A percentile compares a stretch with the other conserved stretches of the same genome.
phyloP scores from a whole-genome alignment of 495 filamentous ascomycete genomes.

The Aspergillus mulundensis region DNA sequence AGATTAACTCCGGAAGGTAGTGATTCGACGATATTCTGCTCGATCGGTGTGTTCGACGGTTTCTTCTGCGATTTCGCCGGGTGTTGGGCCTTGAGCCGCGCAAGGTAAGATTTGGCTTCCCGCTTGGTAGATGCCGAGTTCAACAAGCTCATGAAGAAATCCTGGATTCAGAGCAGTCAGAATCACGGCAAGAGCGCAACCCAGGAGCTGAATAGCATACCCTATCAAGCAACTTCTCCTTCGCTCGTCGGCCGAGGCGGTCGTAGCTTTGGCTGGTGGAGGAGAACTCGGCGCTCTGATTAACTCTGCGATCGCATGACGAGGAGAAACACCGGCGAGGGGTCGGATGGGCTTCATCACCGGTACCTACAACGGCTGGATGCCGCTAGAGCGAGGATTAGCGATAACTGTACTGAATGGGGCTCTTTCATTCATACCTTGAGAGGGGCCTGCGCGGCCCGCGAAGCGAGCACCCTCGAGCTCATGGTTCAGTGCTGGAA shows the following conservation, averaged over 20 bases:
- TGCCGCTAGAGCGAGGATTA: slow-evolving; percentile 21
- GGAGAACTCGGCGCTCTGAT: slow-evolving; percentile 38
- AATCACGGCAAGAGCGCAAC: background rate
- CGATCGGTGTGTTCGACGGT: slow-evolving; percentile 15
- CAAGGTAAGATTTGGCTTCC: slow-evolving; percentile 83
- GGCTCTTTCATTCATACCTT: slow-evolving; percentile 26
- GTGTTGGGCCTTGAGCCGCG: slow-evolving; percentile 61
- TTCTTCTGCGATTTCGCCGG: slow-evolving; percentile 21
- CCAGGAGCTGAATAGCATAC: slow-evolving; percentile 20
- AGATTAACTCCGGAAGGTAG: slow-evolving; percentile 52
- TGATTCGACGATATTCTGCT: slow-evolving; percentile 20
- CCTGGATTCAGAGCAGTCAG: slow-evolving; percentile 42
- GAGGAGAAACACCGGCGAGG: slow-evolving; percentile 20
- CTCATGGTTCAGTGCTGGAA: slow-evolving; percentile 31
- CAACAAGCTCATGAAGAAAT: slow-evolving; percentile 77
- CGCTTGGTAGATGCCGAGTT: slow-evolving; percentile 82
- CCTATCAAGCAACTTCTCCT: slow-evolving; percentile 45
- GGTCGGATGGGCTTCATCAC: slow-evolving; percentile 17
- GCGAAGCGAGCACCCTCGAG: slow-evolving; percentile 31
- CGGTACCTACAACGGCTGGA: slow-evolving; percentile 18
- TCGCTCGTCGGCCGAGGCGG: slow-evolving; percentile 42
- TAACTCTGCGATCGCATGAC: slow-evolving; percentile 19
- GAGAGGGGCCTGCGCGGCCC: slow-evolving; percentile 30
- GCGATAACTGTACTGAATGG: background rate
- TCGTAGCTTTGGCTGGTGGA: slow-evolving; percentile 28